A percentile compares a stretch with the other conserved stretches of the same genome.
Evolutionary conservation across 75 land plant genomes (phyloP).

Genomic region (Picea sitchensis): DNA sequence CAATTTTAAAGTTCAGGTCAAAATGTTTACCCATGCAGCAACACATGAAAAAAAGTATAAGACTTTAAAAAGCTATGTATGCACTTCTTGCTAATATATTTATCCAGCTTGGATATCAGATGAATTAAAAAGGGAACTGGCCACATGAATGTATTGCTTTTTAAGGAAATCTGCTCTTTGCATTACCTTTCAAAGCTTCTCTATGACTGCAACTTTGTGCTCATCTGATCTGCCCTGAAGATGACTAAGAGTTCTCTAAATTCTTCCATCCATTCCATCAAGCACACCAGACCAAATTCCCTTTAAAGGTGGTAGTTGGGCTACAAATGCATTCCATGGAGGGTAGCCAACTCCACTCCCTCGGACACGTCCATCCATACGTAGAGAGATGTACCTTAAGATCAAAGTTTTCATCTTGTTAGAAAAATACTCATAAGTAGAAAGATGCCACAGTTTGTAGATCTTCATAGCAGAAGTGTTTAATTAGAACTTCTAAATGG

Average conservation of each 20-base stretch:
- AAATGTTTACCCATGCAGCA: neutral
- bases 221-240: neutral
- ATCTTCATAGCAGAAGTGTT: neutral
- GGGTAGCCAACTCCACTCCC: conserved; percentile 94
- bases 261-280: conserved; percentile 96
- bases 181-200: neutral
- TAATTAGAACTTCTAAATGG: neutral
- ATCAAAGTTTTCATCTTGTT: neutral
- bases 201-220: neutral
- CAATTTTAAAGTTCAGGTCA: neutral
- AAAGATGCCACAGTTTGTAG: neutral
- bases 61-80: neutral
- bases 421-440: neutral
- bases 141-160: neutral
- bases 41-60: neutral
- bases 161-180: neutral
- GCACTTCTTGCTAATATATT: neutral
- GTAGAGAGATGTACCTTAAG: conserved; percentile 77
- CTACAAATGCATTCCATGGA: conserved; percentile 92
- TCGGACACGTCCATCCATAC: conserved; percentile 95
- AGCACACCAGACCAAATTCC: conserved; percentile 90
- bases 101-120: neutral
- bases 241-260: conserved; percentile 12
- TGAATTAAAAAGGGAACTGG: neutral
- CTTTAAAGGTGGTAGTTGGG: conserved; percentile 78